Base-by-base conservation (phyloP, 2,329 filamentous ascomycete genomes). In the Lasiodiplodia citricola region DNA sequence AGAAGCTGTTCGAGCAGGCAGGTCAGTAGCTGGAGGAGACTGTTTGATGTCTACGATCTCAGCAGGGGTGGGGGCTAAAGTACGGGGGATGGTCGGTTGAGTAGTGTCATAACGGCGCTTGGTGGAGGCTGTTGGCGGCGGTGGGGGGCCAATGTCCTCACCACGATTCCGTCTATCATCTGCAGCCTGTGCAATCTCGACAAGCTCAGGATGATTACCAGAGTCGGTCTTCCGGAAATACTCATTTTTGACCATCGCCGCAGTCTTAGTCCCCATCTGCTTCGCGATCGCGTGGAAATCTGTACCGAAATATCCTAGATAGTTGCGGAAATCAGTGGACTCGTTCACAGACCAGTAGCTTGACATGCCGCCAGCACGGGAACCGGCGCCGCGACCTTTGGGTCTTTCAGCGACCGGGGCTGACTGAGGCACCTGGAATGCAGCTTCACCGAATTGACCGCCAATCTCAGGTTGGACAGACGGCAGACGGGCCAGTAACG, bases 331-430 rank as follows among this genome's bases (percentile, higher is more conserved):
- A 74, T 94, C 92, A 57, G 86, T 91, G 67, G 91, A 86, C 80
- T 96, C 92, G 1, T 91, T 91, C 25, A 95, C 92, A 74, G 92
- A 95, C 92, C 92, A 96, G 78, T 96, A 96, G 78, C 92, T 95
- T 1, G 91, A 93, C 16, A 91, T 88, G 72, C 90, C 89, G 25
- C 84, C 67, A 37, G 67, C 67, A 18, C 67, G 57, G 23, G 67
- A 68, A 23, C 47, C 56, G 11, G 44, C 21, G 2, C 50, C 51
- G 18, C 67, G 67, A 37, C 50, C 57, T n/a, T 63, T 68, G 8
- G 67, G 67, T 37, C 67, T 21, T 44, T 68, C 67, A 47, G 66
- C 31, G 14, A 54, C 57, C 7, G 66, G 56, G 21, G 56, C 65
- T 25, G 54, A 25, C 14, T 56, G 21, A 37, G 65, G 54, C 10